phyloP scores from a whole-genome alignment of 164 flowering plant species.

The Vitis labrusca region DNA sequence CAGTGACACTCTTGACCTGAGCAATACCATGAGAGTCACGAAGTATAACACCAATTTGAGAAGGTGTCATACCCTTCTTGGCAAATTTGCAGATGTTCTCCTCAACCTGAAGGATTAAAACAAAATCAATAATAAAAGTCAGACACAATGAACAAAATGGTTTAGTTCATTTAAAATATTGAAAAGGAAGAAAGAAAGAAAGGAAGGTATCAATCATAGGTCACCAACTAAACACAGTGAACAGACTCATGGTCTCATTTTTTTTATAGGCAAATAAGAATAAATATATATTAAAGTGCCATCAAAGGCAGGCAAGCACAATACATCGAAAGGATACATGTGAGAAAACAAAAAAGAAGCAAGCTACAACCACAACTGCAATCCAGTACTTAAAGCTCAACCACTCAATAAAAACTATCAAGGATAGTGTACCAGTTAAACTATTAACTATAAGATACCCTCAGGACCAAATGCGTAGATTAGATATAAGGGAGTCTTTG shows the following conservation, averaged over 20 bases:
- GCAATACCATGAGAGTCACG: conserved; percentile 53
- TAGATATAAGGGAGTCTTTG: no score
- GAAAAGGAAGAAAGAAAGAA: background rate
- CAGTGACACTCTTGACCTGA: conserved; percentile 38
- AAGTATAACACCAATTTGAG: conserved; percentile 50
- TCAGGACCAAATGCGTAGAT: no score
- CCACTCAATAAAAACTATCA: no score
- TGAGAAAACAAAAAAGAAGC: no score
- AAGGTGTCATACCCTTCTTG: conserved; percentile 53
- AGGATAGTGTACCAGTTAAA: no score
- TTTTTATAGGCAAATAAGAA: no score
- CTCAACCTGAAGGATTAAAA: conserved; percentile 29
- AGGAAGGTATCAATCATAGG: background rate
- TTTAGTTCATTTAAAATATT: background rate
- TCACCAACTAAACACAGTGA: background rate
- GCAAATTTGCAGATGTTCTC: conserved; percentile 53
- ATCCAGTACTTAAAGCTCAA: no score
- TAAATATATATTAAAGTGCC: no score
- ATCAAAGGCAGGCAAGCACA: no score
- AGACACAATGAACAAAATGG: background rate
- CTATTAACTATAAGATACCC: no score
- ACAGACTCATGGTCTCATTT: background rate
- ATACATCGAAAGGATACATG: no score
- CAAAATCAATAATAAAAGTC: background rate
- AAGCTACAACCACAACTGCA: no score